phyloP scores from a whole-genome alignment of 345 rosid genomes.

The Salix suchowensis region DNA sequence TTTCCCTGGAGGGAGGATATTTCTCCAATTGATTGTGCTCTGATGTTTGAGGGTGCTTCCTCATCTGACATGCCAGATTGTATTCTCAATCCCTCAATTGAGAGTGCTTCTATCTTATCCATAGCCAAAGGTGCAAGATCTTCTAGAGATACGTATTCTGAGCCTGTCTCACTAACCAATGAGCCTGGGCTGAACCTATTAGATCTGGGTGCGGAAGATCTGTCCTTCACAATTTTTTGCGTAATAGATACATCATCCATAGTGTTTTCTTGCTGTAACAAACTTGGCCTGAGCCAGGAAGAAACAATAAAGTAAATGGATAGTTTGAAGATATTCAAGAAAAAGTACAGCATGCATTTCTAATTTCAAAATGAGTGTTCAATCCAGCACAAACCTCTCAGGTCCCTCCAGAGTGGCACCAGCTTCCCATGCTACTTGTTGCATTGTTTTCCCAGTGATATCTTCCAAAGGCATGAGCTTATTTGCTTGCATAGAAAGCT shows the following conservation, averaged over 20 bases:
- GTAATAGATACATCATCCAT: slow-evolving; percentile 30
- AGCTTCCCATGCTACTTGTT: slow-evolving; percentile 78
- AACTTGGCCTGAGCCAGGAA: slow-evolving; percentile 43
- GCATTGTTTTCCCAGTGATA: slow-evolving; percentile 86
- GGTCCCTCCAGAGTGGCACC: slow-evolving; percentile 42
- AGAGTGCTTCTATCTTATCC: slow-evolving; percentile 96
- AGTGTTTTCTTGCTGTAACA: slow-evolving; percentile 35
- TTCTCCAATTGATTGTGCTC: slow-evolving; percentile 59
- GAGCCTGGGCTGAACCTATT: slow-evolving; percentile 36
- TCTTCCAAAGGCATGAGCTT: slow-evolving; percentile 91
- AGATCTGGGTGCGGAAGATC: slow-evolving; percentile 36
- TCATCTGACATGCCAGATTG: slow-evolving; percentile 80
- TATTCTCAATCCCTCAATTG: slow-evolving; percentile 88
- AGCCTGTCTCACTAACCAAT: slow-evolving; percentile 31
- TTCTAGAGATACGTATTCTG: slow-evolving; percentile 85
- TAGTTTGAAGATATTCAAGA: not conserved
- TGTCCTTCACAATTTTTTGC: slow-evolving; percentile 34
- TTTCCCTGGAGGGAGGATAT: slow-evolving; percentile 71
- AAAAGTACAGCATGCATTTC: slow-evolving; percentile 2
- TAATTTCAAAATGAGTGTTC: not conserved
- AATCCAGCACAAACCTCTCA: slow-evolving; percentile 48
- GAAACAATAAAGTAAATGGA: slow-evolving; percentile 14
- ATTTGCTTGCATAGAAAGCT: slow-evolving; percentile 88
- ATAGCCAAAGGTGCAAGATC: slow-evolving; percentile 96
- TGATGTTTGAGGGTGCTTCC: slow-evolving; percentile 74